Conservation (phyloP, 2,329 filamentous ascomycete genomes). For the Fusarium sp. region DNA sequence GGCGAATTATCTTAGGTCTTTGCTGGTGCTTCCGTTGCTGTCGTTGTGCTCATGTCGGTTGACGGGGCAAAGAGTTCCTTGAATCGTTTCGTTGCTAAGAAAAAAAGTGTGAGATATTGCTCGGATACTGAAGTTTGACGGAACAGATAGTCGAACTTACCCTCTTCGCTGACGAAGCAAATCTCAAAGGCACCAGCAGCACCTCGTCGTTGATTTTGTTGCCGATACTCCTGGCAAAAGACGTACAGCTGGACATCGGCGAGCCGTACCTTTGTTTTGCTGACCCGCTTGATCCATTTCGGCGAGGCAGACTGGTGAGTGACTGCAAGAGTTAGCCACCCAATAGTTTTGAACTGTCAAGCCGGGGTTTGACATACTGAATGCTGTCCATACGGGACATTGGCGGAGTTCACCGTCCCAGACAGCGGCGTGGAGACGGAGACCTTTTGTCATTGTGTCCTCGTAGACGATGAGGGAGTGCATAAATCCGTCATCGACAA, state of each 20-base stretch:
- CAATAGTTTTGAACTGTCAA: too few relatives aligned
- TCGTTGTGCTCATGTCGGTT: conserved; percentile 28
- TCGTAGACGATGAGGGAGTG: conserved; percentile 67
- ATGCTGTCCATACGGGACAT: conserved; percentile 74
- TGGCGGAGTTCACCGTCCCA: conserved; percentile 65
- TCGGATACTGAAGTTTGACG: too few relatives aligned
- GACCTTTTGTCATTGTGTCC: conserved; percentile 59
- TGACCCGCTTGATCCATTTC: conserved; percentile 64
- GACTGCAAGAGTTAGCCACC: conserved; percentile 52
- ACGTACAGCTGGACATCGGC: conserved; percentile 68
- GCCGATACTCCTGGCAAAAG: conserved; percentile 67
- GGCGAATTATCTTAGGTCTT: conserved; percentile 5
- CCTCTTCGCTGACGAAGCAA: conserved; percentile 58
- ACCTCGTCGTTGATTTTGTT: conserved; percentile 64
- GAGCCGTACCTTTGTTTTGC: conserved; percentile 61
- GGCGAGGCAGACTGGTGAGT: conserved; percentile 62
- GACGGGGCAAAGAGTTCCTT: conserved; percentile 53
- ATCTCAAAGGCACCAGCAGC: conserved; percentile 63
- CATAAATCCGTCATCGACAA: conserved; percentile 65
- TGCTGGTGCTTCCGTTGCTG: conserved; percentile 24
- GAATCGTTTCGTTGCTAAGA: conserved; percentile 50
- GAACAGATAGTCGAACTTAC: conserved; percentile 38
- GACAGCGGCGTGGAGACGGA: conserved; percentile 68
- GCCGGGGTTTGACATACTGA: conserved; percentile 57
- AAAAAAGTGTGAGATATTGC: conserved; percentile 16